These are phyloP conservation scores for Colletotrichum lentis DNA, from an alignment of 2,329 filamentous ascomycete species.

Conservation along the genomic window DNA sequence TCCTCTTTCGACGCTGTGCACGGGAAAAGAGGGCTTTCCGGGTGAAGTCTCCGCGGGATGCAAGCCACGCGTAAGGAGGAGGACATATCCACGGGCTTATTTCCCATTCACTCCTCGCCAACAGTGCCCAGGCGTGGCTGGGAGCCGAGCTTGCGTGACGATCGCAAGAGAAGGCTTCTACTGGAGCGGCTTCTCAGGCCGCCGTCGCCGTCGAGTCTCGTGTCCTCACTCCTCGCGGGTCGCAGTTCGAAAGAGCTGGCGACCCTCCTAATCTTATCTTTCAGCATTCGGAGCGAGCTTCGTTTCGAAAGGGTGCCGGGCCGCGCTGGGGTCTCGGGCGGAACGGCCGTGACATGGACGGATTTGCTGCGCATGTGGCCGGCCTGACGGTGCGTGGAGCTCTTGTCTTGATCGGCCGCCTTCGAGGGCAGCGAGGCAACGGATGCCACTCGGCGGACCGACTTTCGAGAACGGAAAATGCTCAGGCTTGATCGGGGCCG, in stretches of 20 bases:
- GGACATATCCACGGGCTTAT: neutral
- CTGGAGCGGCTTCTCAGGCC: conserved; percentile 23
- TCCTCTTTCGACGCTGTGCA: neutral
- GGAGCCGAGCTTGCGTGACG: conserved; percentile 9
- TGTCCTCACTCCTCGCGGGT: neutral
- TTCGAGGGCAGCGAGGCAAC: neutral
- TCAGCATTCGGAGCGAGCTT: conserved; percentile 16
- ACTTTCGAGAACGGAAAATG: conserved; percentile 6
- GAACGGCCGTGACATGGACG: neutral
- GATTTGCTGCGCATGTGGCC: conserved; percentile 17
- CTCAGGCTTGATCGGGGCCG: conserved; percentile 6
- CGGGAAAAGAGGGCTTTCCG: neutral
- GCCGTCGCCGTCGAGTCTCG: neutral
- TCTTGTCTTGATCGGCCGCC: neutral
- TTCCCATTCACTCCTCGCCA: conserved; percentile 18
- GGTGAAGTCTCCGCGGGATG: neutral
- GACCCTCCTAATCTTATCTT: conserved; percentile 30
- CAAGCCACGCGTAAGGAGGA: neutral
- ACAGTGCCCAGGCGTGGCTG: conserved; percentile 26
- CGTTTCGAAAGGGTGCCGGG: neutral
- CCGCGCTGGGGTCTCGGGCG: neutral
- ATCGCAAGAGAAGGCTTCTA: conserved; percentile 23
- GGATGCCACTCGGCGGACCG: conserved; percentile 14
- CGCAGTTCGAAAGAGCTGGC: conserved; percentile 34
- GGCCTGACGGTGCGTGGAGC: neutral